Evolutionary conservation across 202 grass and related monocot genomes (phyloP).

Genomic region (Hordeum pubiflorum): DNA sequence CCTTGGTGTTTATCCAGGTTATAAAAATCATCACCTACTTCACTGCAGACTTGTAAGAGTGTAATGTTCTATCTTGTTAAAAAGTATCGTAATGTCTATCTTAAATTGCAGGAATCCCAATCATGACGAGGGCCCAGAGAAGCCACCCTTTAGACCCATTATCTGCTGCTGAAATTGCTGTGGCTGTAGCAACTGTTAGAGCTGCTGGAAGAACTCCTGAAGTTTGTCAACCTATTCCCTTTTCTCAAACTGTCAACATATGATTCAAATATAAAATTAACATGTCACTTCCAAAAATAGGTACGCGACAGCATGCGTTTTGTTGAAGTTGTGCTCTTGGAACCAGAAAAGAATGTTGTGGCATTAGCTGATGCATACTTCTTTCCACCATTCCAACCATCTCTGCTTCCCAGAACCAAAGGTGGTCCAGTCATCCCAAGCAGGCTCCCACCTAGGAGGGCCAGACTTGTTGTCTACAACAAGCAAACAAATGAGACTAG

Average conservation of each 20-base stretch:
- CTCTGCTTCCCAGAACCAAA: conserved; percentile 84
- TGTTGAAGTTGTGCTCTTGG: conserved; percentile 83
- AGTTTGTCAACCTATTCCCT: conserved; percentile 16
- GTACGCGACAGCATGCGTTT: conserved; percentile 82
- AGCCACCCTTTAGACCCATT: conserved; percentile 73
- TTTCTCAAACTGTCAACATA: neutral
- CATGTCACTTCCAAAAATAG: conserved; percentile 23
- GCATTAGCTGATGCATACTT: conserved; percentile 95
- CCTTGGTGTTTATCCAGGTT: neutral
- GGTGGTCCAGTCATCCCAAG: conserved; percentile 79
- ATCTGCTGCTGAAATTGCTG: conserved; percentile 89
- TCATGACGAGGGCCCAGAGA: conserved; percentile 78
- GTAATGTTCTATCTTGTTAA: neutral
- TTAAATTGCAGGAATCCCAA: conserved; percentile 48
- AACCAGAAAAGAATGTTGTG: conserved; percentile 77
- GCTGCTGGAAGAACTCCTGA: conserved; percentile 81
- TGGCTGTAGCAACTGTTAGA: conserved; percentile 82
- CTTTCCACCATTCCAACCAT: conserved; percentile 97
- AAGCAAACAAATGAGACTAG: conserved; percentile 90
- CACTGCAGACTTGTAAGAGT: neutral
- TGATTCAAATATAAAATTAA: conserved; percentile 9
- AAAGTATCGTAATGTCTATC: neutral
- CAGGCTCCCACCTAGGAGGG: conserved; percentile 83
- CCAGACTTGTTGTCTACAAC: conserved; percentile 84
- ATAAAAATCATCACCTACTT: neutral